Base-by-base conservation (phyloP, 768 basidiomycete genomes). In the Gloeostereum incarnatum region DNA sequence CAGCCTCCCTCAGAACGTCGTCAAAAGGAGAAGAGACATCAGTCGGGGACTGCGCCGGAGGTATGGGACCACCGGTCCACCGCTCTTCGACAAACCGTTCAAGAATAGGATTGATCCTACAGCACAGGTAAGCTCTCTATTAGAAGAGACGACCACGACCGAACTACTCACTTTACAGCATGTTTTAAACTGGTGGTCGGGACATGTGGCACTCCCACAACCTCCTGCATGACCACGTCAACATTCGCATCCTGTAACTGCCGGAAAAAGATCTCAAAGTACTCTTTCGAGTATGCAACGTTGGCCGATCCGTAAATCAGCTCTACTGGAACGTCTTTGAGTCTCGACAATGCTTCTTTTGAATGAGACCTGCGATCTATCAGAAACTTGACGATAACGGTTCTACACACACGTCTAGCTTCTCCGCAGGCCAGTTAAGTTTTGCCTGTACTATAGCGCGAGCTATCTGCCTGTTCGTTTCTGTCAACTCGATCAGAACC, bases 301-400 rank as follows among this genome's bases (percentile, higher is more conserved):
- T 58, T 56, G 35, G 52, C 49, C 8, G 45, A 29, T 27, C 52
- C 49, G 32, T 53, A 50, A 23, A 55, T 46, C 6, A 56, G 32
- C 19, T 45, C 43, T 18, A 57, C 43, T 19, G 53, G 54, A n/a
- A n/a, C n/a, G 34, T 45, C 50, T n/a, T 30, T 35, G 8, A 55
- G 45, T 43, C 47, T 38, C 21, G 21, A 37, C 14, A 39, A 30
- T 22, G 35, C 21, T 17, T 31, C 40, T 26, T 19, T 38, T 3
- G 41, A 4, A 26, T 35, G 33, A 1, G 38, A 7, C 1, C 18
- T 25, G 6, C 46, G 43, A 1, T 44, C 25, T 6, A 35, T 22
- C 32, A 47, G 35, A 16, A 47, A 42, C 6, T 38, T 31, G n/a
- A 44, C 31, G 20, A 36, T 47, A 1, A 31, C 6, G 3, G 17